Conservation (phyloP, 2,329 filamentous ascomycete species). For the Sporothrix pseudoabietina region DNA sequence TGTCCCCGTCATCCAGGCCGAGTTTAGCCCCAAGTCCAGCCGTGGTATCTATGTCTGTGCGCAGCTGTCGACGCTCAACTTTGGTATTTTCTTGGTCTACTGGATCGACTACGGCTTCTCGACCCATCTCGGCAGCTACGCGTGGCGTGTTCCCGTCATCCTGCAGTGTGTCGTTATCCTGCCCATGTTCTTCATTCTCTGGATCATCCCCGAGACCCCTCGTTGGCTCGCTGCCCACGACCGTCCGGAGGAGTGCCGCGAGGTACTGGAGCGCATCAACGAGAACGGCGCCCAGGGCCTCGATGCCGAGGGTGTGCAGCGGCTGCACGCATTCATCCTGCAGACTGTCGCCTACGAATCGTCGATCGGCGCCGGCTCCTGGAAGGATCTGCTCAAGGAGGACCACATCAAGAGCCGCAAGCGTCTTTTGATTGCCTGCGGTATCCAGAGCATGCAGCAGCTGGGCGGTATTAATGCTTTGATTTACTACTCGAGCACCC, state of each 20-base stretch:
- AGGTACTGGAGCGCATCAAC: conserved; percentile 38
- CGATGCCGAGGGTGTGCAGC: conserved; percentile 41
- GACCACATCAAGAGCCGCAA: conserved; percentile 41
- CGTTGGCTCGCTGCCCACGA: conserved; percentile 49
- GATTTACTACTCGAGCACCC: conserved; percentile 50
- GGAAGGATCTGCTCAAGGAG: conserved; percentile 53
- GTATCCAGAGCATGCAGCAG: conserved; percentile 54
- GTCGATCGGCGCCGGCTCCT: conserved; percentile 50
- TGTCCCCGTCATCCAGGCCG: conserved; percentile 45
- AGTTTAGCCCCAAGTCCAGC: conserved; percentile 37
- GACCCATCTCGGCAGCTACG: conserved; percentile 31
- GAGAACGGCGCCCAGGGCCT: conserved; percentile 36
- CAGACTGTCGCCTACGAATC: conserved; percentile 40
- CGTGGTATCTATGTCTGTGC: conserved; percentile 29
- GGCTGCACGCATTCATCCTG: conserved; percentile 29
- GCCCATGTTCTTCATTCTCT: conserved; percentile 41
- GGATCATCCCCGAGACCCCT: conserved; percentile 50
- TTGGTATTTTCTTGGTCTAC: conserved; percentile 42
- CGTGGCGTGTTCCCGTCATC: conserved; percentile 51
- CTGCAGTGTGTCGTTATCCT: conserved; percentile 49
- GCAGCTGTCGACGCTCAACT: conserved; percentile 41
- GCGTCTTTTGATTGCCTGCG: conserved; percentile 35
- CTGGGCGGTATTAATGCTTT: conserved; percentile 37
- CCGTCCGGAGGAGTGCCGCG: conserved; percentile 40
- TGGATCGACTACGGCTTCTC: conserved; percentile 49